Evolutionary conservation across 768 basidiomycete species (phyloP), one percentile per base, ranked within the genome.

Genomic region (Gymnopilus junonius): DNA sequence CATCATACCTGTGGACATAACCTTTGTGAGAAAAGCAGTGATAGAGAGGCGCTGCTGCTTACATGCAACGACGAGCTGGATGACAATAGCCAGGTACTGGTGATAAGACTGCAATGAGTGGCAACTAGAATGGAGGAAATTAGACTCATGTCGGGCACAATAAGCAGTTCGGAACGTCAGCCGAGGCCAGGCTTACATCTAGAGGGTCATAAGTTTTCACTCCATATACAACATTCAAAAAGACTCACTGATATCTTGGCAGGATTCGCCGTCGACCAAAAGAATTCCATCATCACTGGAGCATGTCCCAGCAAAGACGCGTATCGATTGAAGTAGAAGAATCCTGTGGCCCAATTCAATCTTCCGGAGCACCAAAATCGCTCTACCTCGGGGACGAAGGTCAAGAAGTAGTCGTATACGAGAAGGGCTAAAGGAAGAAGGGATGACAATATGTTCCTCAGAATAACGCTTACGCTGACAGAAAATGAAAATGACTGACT

Each of bases 391-490:
- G 62, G 55, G 0, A 64, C 50, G 4, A 86, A 64, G 0, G 85
- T 87, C 39, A 85, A 70, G 40, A 75, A 37, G 62, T 82, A 83
- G 53, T 86, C 85, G 53, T 82, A 81, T 15, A 79, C 67, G n/a
- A 80, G 73, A 42, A 81, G 70, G 4, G 75, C 80, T 81, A 45
- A 21, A 29, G n/a, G n/a, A n/a, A n/a, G n/a, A n/a, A 27, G 27
- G 14, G 17, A 31, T 46, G 40, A 10, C 23, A 35, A 46, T 27
- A 35, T 48, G 29, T 34, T 51, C n/a, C n/a, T n/a, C 29, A 51
- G 23, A 25, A 35, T 11, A 31, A 43, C 10, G 17, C 53, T 15
- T 51, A n/a, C 17, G 46, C 31, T 48, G 11, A 27, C 17, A 14
- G 10, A 7, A 35, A 59, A 31, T 25, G 15, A 25, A 29, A 42